Base-by-base conservation (phyloP, 257 asterid genomes). In the Ehretia macrophylla region DNA sequence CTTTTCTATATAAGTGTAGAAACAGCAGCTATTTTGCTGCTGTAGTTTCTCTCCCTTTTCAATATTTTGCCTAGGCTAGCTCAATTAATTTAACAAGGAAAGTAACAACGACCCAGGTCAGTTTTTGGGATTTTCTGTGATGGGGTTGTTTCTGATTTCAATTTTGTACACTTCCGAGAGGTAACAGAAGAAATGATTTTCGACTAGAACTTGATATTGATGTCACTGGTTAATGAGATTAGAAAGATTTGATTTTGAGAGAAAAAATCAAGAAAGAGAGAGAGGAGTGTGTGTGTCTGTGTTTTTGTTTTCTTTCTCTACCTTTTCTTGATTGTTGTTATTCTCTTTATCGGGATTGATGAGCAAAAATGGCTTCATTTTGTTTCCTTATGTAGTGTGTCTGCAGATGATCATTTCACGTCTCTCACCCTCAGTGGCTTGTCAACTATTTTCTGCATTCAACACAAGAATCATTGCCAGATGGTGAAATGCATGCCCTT, bases 401-500 rank as follows among this genome's bases (percentile, higher is more conserved):
- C 55, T 74, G 79, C 95, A 90, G 96, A 76, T 81, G 70, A 37
- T 37, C 9, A 38, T 23, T 52, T 11, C 32, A 48, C 38, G 38
- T 70, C 69, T 72, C 72, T 70, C 68, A 74, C 78, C 68, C 74
- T 79, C 74, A 18, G 73, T 58, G 83, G 77, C 79, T 72, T 83
- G 85, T 78, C 96, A 73, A 64, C 69, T 55, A 68, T 67, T 78
- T 66, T 17, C 37, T 57, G n/a, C n/a, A n/a, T n/a, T 63, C 45
- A 68, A 46, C 63, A 58, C 68, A 58, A 58, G 50, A 55, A 61
- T 68, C 53, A 53, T 77, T 61, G 86, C 77, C 95, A 90, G 86
- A 80, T 87, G 95, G 87, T 83, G 86, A 76, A 90, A 81, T 77
- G 88, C 90, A 85, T 82, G 90, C 96, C 77, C 84, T 70, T 79